Conservation (phyloP, 768 basidiomycete genomes). For the Boletus insuetus region DNA sequence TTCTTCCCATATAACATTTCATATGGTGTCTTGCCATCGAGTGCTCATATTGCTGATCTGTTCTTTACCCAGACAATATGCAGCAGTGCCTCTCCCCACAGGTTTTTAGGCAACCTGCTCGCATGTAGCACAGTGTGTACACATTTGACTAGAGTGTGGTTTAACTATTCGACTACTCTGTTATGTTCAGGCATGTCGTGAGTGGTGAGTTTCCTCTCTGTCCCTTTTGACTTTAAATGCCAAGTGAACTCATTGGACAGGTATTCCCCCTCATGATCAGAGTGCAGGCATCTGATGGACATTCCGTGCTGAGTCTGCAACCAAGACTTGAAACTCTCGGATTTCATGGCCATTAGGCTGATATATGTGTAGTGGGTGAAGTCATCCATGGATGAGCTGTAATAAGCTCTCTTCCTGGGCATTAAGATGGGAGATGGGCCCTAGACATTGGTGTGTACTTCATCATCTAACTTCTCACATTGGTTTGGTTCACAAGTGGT, state of each 20-base stretch:
- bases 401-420: not conserved
- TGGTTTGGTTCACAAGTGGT: not conserved
- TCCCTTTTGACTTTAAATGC: not conserved
- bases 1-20: slow-evolving; percentile 19
- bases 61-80: slow-evolving; percentile 1
- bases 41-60: too few species aligned
- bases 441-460: not conserved
- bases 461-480: not conserved
- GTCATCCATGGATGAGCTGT: not conserved
- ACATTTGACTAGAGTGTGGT: not conserved
- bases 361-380: not conserved
- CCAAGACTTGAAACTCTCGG: not conserved
- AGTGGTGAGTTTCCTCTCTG: not conserved
- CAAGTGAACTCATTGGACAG: not conserved
- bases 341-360: not conserved
- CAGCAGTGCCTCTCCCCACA: not conserved
- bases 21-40: slow-evolving; percentile 1
- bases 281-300: not conserved
- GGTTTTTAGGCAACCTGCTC: not conserved
- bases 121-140: not conserved
- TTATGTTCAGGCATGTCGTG: not conserved
- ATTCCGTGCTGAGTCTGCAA: not conserved
- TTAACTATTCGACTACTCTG: not conserved
- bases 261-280: not conserved
- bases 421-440: not conserved